phyloP scores from a whole-genome alignment of 129 eudicot genomes.

The Centrapalus pauciflorus region DNA sequence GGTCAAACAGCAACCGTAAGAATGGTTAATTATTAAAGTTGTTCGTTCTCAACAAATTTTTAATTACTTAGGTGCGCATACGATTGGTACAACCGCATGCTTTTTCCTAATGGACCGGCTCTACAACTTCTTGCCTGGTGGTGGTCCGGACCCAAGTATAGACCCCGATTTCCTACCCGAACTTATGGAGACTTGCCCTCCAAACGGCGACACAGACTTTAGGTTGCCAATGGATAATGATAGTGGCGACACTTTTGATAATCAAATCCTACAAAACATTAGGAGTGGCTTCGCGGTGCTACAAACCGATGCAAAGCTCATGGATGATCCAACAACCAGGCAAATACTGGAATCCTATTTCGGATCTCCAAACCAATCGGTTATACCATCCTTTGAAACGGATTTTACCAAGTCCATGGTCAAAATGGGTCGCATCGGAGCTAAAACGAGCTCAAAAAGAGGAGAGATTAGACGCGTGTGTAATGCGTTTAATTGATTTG shows the following conservation, averaged over 20 bases:
- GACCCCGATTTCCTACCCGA: slow-evolving; percentile 44
- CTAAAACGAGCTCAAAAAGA: slow-evolving; percentile 45
- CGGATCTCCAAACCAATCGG: slow-evolving; percentile 21
- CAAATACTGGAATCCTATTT: slow-evolving; percentile 51
- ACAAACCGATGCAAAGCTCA: slow-evolving; percentile 56
- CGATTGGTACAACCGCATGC: slow-evolving; percentile 79
- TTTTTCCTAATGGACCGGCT: slow-evolving; percentile 63
- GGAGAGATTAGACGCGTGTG: slow-evolving; percentile 76
- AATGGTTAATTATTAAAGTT: too few relatives aligned
- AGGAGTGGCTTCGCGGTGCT: slow-evolving; percentile 61
- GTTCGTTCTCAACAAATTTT: too few relatives aligned
- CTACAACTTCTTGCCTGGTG: slow-evolving; percentile 42
- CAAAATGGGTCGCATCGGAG: slow-evolving; percentile 72
- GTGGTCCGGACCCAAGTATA: slow-evolving; percentile 72
- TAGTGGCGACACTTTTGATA: slow-evolving; percentile 41
- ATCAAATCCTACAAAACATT: slow-evolving; percentile 42
- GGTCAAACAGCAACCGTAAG: too few relatives aligned
- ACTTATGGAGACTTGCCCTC: slow-evolving; percentile 47
- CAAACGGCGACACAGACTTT: slow-evolving; percentile 33
- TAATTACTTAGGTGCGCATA: slow-evolving; percentile 84
- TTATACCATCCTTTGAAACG: slow-evolving; percentile 47
- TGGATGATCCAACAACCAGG: slow-evolving; percentile 40
- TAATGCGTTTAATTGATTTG: slow-evolving; percentile 37
- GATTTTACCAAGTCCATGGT: slow-evolving; percentile 66
- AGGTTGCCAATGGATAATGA: slow-evolving; percentile 51